phyloP scores from a whole-genome alignment of 208 protist genomes.

The Strigomonas oncopelti region DNA sequence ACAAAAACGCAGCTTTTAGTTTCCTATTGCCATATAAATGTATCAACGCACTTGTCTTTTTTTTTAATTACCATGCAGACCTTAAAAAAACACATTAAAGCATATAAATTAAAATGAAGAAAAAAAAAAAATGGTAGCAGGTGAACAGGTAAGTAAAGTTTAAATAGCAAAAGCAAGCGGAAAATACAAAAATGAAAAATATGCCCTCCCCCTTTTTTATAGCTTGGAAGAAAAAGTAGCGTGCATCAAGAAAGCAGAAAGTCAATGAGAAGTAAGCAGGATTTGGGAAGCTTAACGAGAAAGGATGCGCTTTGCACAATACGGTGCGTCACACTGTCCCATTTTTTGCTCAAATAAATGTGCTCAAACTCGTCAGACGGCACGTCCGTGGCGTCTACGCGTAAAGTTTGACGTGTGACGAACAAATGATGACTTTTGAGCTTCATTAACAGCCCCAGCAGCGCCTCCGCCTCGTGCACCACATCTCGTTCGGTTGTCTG shows the following conservation, averaged over 20 bases:
- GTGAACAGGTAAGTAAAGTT: slow-evolving; percentile 4
- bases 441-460: background rate
- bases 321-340: background rate
- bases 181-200: no score
- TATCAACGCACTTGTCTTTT: no score
- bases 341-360: background rate
- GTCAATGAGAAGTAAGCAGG: background rate
- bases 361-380: background rate
- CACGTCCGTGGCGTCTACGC: no score
- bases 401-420: no score
- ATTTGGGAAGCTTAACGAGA: background rate
- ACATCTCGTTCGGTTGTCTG: no score
- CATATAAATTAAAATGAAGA: background rate
- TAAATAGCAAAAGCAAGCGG: background rate
- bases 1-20: no score
- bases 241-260: background rate
- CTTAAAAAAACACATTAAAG: background rate
- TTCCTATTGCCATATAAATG: no score
- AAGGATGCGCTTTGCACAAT: background rate
- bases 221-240: background rate
- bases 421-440: background rate
- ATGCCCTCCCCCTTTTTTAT: no score
- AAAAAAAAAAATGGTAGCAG: slow-evolving; percentile 16
- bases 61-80: background rate
- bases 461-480: background rate